Evolutionary conservation across 2,329 filamentous ascomycete species (phyloP).

Genomic region (Ophiocordyceps unilateralis): DNA sequence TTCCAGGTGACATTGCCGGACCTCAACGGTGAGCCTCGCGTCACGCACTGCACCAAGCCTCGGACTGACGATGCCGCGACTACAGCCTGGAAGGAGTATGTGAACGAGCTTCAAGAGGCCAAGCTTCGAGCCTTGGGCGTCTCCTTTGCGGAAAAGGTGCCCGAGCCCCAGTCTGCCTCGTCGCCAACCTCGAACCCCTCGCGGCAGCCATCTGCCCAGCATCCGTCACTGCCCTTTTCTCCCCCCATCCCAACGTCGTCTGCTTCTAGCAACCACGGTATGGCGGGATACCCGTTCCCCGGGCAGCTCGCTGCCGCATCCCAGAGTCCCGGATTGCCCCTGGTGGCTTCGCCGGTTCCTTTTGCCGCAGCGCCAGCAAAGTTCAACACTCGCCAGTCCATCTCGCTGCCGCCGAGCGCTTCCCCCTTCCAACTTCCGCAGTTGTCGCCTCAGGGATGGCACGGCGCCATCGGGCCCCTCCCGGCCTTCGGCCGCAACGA

Average conservation of each 20-base stretch:
- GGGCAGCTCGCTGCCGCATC: constrained; percentile 41
- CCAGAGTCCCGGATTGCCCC: constrained; percentile 44
- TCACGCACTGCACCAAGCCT: background rate
- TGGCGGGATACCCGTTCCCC: constrained; percentile 39
- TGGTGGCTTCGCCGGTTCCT: constrained; percentile 56
- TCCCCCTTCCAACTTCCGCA: constrained; percentile 52
- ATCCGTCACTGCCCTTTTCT: constrained; percentile 63
- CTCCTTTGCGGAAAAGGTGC: constrained; percentile 58
- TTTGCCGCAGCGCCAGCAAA: constrained; percentile 42
- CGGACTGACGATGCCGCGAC: constrained; percentile 3
- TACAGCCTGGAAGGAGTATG: constrained; percentile 56
- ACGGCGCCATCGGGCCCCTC: constrained; percentile 36
- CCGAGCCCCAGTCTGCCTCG: constrained; percentile 45
- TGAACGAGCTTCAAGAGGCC: constrained; percentile 69
- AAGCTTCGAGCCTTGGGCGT: constrained; percentile 88
- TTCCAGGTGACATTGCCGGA: constrained; percentile 54
- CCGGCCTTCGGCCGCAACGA: constrained; percentile 36
- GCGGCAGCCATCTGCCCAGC: constrained; percentile 54
- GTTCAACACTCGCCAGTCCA: constrained; percentile 56
- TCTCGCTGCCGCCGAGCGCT: constrained; percentile 43
- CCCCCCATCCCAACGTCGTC: constrained; percentile 70
- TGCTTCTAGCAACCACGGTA: constrained; percentile 48
- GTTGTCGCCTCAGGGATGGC: constrained; percentile 41
- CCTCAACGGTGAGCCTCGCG: constrained; percentile 32
- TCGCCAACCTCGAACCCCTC: constrained; percentile 45